A percentile compares a stretch with the other conserved stretches of the same genome.
These are phyloP conservation scores for Psophocarpus tetragonolobus DNA, from an alignment of 306 rosid species.

Conservation along the genomic window DNA sequence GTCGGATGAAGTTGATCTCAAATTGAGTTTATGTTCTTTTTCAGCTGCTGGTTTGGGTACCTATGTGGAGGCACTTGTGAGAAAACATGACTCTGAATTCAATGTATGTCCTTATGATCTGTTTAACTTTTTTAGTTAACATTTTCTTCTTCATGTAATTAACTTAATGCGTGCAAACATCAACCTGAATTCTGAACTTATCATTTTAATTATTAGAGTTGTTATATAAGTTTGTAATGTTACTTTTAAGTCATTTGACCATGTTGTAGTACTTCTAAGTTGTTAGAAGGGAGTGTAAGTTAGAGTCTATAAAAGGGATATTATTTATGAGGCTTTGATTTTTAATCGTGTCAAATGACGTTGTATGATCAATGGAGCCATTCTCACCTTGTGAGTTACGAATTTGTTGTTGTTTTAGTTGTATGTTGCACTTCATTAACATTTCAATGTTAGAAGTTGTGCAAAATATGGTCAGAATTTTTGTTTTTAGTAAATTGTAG, in stretches of 20 bases:
- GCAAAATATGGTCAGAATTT: background rate
- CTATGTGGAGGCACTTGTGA: slow-evolving; percentile 90
- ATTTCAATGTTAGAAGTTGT: slow-evolving; percentile 3
- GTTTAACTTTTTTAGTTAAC: background rate
- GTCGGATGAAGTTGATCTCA: background rate
- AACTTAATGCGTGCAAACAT: background rate
- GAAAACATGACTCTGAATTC: slow-evolving; percentile 83
- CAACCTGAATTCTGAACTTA: background rate
- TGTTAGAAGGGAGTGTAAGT: background rate
- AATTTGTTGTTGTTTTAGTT: too few species aligned
- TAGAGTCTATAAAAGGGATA: background rate
- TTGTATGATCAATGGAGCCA: too few species aligned
- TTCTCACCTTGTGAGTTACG: too few species aligned
- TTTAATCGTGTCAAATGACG: too few species aligned
- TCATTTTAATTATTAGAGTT: slow-evolving; percentile 2
- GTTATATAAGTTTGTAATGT: slow-evolving; percentile 1
- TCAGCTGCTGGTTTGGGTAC: slow-evolving; percentile 97
- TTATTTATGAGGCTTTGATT: too few species aligned
- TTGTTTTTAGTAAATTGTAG: background rate
- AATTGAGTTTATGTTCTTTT: slow-evolving; percentile 33
- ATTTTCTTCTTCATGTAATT: background rate
- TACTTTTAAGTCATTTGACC: slow-evolving; percentile 12
- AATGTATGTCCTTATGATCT: slow-evolving; percentile 56
- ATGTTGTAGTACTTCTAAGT: background rate
- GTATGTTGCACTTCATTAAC: background rate